Conservation (phyloP, 2,329 filamentous ascomycete species). For the Ophiosphaerella narmari region DNA sequence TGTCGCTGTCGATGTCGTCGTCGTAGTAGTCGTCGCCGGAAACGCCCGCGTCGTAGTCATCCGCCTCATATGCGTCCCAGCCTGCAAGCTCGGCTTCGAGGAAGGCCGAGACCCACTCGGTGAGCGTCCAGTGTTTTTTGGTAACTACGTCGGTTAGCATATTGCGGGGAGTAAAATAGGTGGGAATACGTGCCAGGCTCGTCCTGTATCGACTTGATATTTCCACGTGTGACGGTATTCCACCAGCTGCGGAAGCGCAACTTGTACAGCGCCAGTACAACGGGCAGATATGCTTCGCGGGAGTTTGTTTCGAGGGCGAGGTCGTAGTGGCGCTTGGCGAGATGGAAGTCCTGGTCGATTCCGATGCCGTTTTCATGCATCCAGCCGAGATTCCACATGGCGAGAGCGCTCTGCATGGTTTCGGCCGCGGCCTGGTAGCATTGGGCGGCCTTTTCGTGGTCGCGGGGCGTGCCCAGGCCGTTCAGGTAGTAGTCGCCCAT, state of each 20-base stretch:
- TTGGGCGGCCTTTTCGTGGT: slow-evolving; percentile 84
- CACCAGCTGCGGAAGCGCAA: slow-evolving; percentile 85
- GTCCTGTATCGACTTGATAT: slow-evolving; percentile 88
- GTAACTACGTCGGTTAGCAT: slow-evolving; percentile 56
- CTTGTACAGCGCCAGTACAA: slow-evolving; percentile 85
- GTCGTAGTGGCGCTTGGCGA: slow-evolving; percentile 96
- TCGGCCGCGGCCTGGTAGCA: slow-evolving; percentile 95
- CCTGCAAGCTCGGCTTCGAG: slow-evolving; percentile 64
- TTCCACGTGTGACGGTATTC: slow-evolving; percentile 91
- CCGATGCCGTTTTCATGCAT: slow-evolving; percentile 98
- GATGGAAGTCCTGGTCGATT: slow-evolving; percentile 91
- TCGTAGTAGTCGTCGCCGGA: slow-evolving; percentile 59
- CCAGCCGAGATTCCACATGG: slow-evolving; percentile 96
- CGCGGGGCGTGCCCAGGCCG: slow-evolving; percentile 71
- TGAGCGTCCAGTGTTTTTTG: slow-evolving; percentile 75
- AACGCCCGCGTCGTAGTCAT: slow-evolving; percentile 52
- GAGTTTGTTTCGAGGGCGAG: slow-evolving; percentile 85
- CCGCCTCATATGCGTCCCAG: slow-evolving; percentile 61
- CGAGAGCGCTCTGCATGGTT: slow-evolving; percentile 88
- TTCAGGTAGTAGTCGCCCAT: slow-evolving; percentile 97
- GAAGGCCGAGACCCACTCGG: slow-evolving; percentile 87
- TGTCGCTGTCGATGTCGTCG: slow-evolving; percentile 71
- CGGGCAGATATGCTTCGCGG: slow-evolving; percentile 87
- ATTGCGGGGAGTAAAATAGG: not conserved
- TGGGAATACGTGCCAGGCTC: slow-evolving; percentile 71